phyloP scores from a whole-genome alignment of 2,329 filamentous ascomycete genomes.

The Fusarium continuum region DNA sequence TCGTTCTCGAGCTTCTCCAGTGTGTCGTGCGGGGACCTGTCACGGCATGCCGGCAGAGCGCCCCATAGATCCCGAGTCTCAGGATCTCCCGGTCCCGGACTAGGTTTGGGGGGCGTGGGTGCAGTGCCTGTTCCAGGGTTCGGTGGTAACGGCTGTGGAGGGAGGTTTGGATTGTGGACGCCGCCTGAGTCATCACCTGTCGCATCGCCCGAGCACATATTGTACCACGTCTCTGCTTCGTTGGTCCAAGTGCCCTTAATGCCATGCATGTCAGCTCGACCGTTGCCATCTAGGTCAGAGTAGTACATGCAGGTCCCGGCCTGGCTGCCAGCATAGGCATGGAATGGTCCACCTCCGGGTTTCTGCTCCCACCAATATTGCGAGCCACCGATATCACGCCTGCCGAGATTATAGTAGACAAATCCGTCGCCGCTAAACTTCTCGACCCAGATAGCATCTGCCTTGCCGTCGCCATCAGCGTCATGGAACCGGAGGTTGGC shows the following conservation, averaged over 20 bases:
- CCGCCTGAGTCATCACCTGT: too few species aligned
- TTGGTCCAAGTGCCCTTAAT: neutral
- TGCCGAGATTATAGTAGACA: neutral
- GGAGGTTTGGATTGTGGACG: too few species aligned
- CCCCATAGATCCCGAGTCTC: too few species aligned
- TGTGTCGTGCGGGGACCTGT: too few species aligned
- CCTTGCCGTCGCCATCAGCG: neutral
- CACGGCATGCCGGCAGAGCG: too few species aligned
- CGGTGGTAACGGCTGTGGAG: too few species aligned
- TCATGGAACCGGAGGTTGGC: neutral
- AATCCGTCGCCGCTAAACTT: neutral
- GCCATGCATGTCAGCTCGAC: neutral
- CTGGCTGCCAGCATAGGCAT: neutral
- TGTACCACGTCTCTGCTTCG: neutral
- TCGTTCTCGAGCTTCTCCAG: too few species aligned
- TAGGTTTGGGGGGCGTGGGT: too few species aligned
- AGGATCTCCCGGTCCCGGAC: too few species aligned
- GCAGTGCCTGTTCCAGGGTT: too few species aligned
- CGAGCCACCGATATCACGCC: neutral
- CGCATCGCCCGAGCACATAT: too few species aligned
- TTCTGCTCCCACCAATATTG: neutral
- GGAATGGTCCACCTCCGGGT: neutral
- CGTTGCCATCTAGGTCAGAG: neutral
- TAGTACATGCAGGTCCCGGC: conserved; percentile 2
- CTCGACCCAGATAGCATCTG: neutral